Base-by-base conservation (phyloP, 2,329 filamentous ascomycete genomes). In the Didymella segeticola region DNA sequence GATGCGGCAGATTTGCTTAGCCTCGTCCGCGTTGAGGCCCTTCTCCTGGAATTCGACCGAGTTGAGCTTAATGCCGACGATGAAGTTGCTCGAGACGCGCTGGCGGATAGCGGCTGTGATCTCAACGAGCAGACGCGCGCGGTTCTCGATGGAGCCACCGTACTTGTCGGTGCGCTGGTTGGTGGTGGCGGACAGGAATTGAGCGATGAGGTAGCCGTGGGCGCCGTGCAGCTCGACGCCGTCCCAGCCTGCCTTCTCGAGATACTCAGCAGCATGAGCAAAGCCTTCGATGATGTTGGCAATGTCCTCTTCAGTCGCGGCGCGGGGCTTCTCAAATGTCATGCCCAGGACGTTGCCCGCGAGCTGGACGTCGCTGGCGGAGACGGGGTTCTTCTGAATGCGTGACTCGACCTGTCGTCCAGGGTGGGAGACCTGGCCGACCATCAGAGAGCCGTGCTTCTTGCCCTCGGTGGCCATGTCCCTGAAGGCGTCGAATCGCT, bases 361-460 rank as follows among this genome's bases (percentile, higher is more conserved):
- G 7, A 72, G 48, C 30, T 71, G 66, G 12, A 79, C 71, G 54
- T 76, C 80, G 14, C 77, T 81, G 1, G 83, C 82, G 2, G 77
- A 80, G 25, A 85, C 73, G 0, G 82, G 81, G 59, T 82, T 63
- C 53, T 74, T 69, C 54, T 84, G 78, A 31, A 85, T 75, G 2
- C 58, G 58, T 8, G 69, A 57, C 11, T 72, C 62, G 10, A 78
- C 78, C 66, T 88, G 85, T 0, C 86, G 78, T 11, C 87, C 86
- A 0, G 86, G 84, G 66, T 89, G 86, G 53, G 78, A 82, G 54
- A 89, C 77, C 66, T 89, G 86, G 3, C 77, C 82, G 11, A 88
- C 73, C n/a, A 86, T 77, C 12, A 88, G 74, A 39, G 77, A 81
- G 17, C 82, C 87, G 25, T 87, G 74, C 36, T 78, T 78, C 73